Percentiles rank a stretch among this genome's conserved stretches.
Evolutionary conservation across 1,284 basidiomycete genomes (phyloP).

Genomic region (Rhodotorula sp.): DNA sequence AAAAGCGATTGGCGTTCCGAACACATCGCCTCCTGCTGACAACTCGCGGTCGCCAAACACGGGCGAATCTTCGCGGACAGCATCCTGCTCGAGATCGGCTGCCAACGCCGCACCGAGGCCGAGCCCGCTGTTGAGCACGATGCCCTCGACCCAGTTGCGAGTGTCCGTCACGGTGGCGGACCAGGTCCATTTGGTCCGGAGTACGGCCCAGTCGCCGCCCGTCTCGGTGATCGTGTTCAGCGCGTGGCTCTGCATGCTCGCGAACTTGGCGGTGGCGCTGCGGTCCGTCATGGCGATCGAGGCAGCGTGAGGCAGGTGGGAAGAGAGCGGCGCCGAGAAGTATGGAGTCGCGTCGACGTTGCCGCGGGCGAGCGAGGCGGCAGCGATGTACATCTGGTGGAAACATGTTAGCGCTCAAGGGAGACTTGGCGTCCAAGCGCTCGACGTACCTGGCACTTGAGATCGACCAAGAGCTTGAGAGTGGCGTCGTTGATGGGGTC

Average conservation of each 20-base stretch:
- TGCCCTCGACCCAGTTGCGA: constrained; percentile 11
- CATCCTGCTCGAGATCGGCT: neutral
- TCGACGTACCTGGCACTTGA: constrained; percentile 27
- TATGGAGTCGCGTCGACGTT: neutral
- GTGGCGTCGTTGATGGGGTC: constrained; percentile 9
- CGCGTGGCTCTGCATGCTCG: neutral
- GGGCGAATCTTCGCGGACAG: neutral
- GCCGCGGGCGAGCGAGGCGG: constrained; percentile 5
- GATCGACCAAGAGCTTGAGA: constrained; percentile 11
- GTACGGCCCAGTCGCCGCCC: constrained; percentile 7
- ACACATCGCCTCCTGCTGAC: neutral
- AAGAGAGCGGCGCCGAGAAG: constrained; percentile 6
- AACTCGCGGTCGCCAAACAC: neutral
- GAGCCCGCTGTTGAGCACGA: neutral
- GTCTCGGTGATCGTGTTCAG: neutral
- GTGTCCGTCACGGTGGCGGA: neutral
- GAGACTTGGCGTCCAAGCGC: too few relatives aligned
- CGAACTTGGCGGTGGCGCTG: constrained; percentile 1
- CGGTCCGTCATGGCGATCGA: constrained; percentile 11
- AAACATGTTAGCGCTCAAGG: neutral
- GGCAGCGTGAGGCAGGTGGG: constrained; percentile 1
- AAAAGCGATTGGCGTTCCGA: neutral
- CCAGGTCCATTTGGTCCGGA: constrained; percentile 19
- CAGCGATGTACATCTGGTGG: constrained; percentile 19
- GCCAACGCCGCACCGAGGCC: neutral